Evolutionary conservation across 2,329 filamentous ascomycete genomes (phyloP).

Genomic region (Fusarium cyanostomum): DNA sequence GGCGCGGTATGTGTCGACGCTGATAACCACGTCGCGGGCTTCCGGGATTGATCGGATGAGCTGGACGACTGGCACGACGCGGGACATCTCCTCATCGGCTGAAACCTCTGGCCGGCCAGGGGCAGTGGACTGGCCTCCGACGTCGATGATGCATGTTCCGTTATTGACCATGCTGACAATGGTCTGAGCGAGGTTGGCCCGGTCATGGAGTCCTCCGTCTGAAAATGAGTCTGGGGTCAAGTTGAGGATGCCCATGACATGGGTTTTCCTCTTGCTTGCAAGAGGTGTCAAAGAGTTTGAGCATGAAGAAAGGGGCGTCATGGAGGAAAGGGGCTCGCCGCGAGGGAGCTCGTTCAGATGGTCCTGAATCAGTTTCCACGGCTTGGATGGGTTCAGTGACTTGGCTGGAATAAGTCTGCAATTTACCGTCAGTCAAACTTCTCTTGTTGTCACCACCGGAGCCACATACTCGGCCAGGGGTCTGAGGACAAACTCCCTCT

Average conservation of each 20-base stretch:
- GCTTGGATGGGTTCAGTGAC: conserved; percentile 60
- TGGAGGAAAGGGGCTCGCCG: conserved; percentile 62
- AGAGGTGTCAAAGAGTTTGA: conserved; percentile 66
- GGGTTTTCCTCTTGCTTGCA: conserved; percentile 69
- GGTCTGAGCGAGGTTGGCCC: conserved; percentile 64
- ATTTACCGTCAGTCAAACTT: conserved; percentile 2
- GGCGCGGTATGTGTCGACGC: conserved; percentile 92
- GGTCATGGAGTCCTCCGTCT: conserved; percentile 76
- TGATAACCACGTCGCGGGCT: conserved; percentile 74
- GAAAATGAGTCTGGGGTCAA: conserved; percentile 97
- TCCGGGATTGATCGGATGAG: conserved; percentile 75
- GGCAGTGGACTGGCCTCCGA: conserved; percentile 93
- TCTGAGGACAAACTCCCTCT: conserved; percentile 92
- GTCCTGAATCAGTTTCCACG: conserved; percentile 69
- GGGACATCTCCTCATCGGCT: conserved; percentile 76
- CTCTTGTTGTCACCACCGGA: background rate
- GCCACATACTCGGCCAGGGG: conserved; percentile 78
- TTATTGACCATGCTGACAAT: conserved; percentile 69
- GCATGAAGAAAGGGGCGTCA: conserved; percentile 63
- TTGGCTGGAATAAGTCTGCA: conserved; percentile 65
- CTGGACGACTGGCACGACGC: conserved; percentile 81
- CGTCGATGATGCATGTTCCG: conserved; percentile 86
- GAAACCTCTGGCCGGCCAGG: conserved; percentile 76
- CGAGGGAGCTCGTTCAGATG: conserved; percentile 67
- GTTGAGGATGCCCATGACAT: conserved; percentile 94